Evolutionary conservation across 192 early-diverging fungal species (phyloP).

Genomic region (Mortierella hygrophila): DNA sequence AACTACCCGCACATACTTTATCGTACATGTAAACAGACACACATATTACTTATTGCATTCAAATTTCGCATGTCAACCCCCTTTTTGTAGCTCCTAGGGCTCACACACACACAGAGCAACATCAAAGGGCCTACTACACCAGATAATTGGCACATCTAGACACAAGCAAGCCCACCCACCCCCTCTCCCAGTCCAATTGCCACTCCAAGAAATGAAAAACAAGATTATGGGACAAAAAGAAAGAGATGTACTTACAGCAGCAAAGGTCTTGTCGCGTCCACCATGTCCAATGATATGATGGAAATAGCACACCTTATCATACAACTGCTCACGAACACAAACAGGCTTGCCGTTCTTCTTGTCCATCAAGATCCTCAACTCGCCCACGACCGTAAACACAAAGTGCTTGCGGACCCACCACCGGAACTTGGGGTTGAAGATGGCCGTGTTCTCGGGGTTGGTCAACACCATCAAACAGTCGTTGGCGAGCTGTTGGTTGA

Average conservation of each 20-base stretch:
- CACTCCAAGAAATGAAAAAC: background rate
- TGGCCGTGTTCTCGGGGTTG: conserved; percentile 53
- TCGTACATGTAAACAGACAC: no score
- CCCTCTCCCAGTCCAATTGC: no score
- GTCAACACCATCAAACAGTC: conserved; percentile 56
- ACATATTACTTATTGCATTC: background rate
- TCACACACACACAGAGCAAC: background rate
- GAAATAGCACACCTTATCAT: conserved; percentile 55
- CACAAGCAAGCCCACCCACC: background rate
- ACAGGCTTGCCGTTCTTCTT: conserved; percentile 56
- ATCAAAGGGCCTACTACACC: background rate
- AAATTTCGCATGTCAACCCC: background rate
- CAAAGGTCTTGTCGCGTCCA: conserved; percentile 57
- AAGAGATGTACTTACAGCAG: conserved; percentile 33
- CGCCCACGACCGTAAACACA: conserved; percentile 49
- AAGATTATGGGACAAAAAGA: background rate
- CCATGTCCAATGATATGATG: conserved; percentile 55
- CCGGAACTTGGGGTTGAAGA: conserved; percentile 52
- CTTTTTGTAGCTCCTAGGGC: background rate
- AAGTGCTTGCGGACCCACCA: conserved; percentile 57
- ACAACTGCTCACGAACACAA: conserved; percentile 48
- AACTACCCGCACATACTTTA: background rate
- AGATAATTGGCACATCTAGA: background rate
- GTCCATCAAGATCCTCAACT: conserved; percentile 53
- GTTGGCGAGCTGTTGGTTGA: conserved; percentile 52